Percentiles rank a stretch among this genome's conserved stretches.
Conservation (phyloP, 257 asterid genomes). For the Solanum bulbocastanum region DNA sequence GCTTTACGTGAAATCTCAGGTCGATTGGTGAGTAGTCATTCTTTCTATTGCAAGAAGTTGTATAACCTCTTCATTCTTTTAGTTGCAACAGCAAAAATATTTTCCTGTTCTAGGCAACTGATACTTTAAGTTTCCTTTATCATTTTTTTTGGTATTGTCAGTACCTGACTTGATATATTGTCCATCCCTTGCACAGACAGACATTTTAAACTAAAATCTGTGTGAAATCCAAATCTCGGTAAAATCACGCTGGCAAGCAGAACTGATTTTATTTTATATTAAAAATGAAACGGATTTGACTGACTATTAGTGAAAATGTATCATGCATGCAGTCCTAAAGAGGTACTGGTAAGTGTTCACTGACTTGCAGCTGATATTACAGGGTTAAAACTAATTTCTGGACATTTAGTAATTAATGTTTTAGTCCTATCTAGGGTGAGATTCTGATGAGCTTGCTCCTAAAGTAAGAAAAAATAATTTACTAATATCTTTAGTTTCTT, state of each 20-base stretch:
- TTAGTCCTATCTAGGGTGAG: neutral
- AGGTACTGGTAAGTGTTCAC: neutral
- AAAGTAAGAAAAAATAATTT: neutral
- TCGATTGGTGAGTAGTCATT: constrained; percentile 63
- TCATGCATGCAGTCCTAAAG: neutral
- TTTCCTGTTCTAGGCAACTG: neutral
- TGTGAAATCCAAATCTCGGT: neutral
- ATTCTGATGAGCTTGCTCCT: neutral
- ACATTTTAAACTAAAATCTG: neutral
- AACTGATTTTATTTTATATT: neutral
- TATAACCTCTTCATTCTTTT: neutral
- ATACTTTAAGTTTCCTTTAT: neutral
- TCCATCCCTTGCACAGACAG: neutral
- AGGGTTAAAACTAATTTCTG: neutral
- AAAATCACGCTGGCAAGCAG: neutral
- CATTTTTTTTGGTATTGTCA: neutral
- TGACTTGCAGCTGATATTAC: neutral
- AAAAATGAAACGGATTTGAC: neutral
- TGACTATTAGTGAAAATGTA: neutral
- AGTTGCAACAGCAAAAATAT: neutral
- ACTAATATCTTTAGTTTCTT: neutral
- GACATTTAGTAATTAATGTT: neutral
- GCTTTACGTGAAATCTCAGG: constrained; percentile 99
- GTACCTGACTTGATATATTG: neutral
- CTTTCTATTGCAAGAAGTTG: constrained; percentile 1